These are phyloP conservation scores for Gelatoporia subvermispora DNA, from an alignment of 768 basidiomycete genomes.

Conservation along the genomic window DNA sequence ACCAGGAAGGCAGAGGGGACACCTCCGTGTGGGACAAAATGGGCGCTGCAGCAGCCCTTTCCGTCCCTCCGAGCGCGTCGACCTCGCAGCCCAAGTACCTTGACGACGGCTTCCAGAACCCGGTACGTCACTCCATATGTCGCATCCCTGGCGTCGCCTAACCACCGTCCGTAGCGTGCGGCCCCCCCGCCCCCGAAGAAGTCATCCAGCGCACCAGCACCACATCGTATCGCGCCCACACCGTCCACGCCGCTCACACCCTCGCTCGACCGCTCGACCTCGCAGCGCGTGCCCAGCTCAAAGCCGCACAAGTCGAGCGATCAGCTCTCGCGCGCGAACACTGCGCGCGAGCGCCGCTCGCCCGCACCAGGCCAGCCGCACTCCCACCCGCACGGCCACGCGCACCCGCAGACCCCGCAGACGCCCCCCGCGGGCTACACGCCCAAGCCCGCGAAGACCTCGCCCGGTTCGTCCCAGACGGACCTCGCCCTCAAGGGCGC, in stretches of 20 bases:
- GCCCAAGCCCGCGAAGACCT: conserved; percentile 16
- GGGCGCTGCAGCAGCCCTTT: conserved; percentile 24
- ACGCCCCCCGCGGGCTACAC: conserved; percentile 6
- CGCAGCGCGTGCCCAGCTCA: conserved; percentile 65
- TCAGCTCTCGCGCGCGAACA: conserved; percentile 58
- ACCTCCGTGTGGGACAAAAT: conserved; percentile 76
- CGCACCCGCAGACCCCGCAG: conserved; percentile 4
- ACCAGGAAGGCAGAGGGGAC: conserved; percentile 76
- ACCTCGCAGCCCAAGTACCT: conserved; percentile 28
- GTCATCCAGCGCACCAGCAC: conserved; percentile 37
- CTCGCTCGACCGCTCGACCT: conserved; percentile 81
- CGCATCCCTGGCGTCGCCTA: conserved; percentile 6
- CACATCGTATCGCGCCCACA: conserved; percentile 75
- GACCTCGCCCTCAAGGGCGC: conserved; percentile 33
- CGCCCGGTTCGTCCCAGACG: conserved; percentile 49
- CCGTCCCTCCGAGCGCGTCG: conserved; percentile 9
- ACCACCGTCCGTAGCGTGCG: conserved; percentile 27
- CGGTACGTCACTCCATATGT: conserved; percentile 37
- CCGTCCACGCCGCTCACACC: conserved; percentile 62
- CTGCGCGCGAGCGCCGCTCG: conserved; percentile 58
- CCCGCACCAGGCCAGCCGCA: conserved; percentile 22
- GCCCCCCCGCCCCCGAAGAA: conserved; percentile 41
- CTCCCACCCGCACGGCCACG: conserved; percentile 12
- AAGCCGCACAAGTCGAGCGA: conserved; percentile 36
- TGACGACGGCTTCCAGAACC: conserved; percentile 51